phyloP scores from a whole-genome alignment of 768 basidiomycete genomes.

The Naganishia vaughanmartiniae region DNA sequence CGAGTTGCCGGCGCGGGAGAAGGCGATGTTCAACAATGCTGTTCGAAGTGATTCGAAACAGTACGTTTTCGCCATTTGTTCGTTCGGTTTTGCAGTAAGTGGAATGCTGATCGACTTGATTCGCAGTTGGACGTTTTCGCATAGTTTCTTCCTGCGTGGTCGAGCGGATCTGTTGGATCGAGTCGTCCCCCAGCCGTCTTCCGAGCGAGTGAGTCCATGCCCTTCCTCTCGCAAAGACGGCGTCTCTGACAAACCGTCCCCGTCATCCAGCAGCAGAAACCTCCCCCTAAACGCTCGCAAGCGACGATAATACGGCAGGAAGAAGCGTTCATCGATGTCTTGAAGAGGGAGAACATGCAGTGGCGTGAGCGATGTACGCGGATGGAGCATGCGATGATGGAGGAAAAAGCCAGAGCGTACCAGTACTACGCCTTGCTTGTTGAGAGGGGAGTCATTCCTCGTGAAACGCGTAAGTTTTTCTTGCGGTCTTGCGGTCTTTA shows the following conservation, averaged over 20 bases:
- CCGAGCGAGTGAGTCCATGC: neutral
- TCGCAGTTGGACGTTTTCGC: constrained; percentile 18
- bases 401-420: constrained; percentile 17
- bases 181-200: neutral
- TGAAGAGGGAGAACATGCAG: constrained; percentile 14
- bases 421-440: constrained; percentile 8
- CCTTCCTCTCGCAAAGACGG: neutral
- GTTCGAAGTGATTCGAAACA: constrained; percentile 1
- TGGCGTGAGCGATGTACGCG: constrained; percentile 11
- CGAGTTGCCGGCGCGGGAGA: constrained; percentile 7
- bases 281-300: neutral
- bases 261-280: neutral
- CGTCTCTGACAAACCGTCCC: neutral
- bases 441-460: constrained; percentile 6
- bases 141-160: constrained; percentile 15
- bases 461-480: neutral
- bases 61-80: constrained; percentile 7
- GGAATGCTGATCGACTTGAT: neutral
- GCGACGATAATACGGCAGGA: constrained; percentile 13
- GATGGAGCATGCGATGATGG: constrained; percentile 10
- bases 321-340: constrained; percentile 18
- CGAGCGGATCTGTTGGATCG: constrained; percentile 15
- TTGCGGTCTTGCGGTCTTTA: neutral
- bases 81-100: too few species aligned
- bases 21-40: neutral